Evolutionary conservation across 192 early-diverging fungal species (phyloP), one percentile per base, ranked within the genome.

Genomic region (Kappamyces sp.): DNA sequence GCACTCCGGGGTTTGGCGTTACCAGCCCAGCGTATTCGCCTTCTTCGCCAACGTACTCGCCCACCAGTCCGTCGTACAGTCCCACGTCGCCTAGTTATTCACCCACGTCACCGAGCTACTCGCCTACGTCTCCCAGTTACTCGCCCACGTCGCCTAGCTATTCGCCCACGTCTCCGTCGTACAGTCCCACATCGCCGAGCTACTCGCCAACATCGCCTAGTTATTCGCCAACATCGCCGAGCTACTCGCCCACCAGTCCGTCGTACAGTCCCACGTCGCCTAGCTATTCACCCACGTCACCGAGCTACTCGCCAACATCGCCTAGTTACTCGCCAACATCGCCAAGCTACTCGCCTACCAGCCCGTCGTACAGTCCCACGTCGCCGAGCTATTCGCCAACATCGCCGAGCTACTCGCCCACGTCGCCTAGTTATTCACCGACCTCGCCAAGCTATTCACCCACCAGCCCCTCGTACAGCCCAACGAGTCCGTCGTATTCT

Each of bases 231-330:
- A 76, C 76, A 33, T 49, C 40, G 14, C 79, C 79, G 14, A 49
- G 31, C 12, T 82, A 79, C 62, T 73, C 73, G 0, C 90, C 91
- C 1, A 92, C 87, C 5, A 79, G 75, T 12, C 90, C 90, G 8
- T 82, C 74, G 31, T 93, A 93, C 57, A 70, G 73, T 22, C 90
- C 88, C n/a, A 89, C 86, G 7, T 76, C 76, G 43, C 90, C 89
- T 12, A 75, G 69, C 8, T 90, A 93, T 64, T 73, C 72, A 0
- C 89, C 89, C 9, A 91, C 86, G 9, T 57, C 45, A 36, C 74
- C 77, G 15, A 54, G 32, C 11, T 81, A 81, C 66, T 78, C 74
- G 31, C 87, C 87, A n/a, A 89, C 84, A 31, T 63, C 61, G 14
- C 75, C 77, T 36, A 69, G 62, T 45, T 83, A 83, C 47, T 60